Base-by-base conservation (phyloP, 768 basidiomycete species). In the Phylloporus sp. region DNA sequence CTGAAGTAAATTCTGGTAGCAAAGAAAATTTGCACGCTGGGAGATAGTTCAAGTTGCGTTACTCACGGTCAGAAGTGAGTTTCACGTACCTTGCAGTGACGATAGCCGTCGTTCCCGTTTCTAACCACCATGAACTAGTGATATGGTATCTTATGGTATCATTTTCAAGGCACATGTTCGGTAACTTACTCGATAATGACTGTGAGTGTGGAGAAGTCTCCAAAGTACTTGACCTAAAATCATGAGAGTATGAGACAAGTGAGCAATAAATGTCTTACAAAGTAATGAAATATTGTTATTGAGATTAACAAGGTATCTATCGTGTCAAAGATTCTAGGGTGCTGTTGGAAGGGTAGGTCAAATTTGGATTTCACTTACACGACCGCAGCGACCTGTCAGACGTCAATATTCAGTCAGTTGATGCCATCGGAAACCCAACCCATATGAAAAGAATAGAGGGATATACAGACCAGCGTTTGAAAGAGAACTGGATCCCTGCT, bases 21-120 rank as follows among this genome's bases (percentile, higher is more conserved):
- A n/a, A 60, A 50, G 42, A 45, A 49, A 32, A 42, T 22, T 12
- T 52, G 54, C 18, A 53, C 34, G n/a, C 54, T 53, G 36, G 34
- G 42, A 45, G 45, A 26, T n/a, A 18, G 29, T n/a, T 43, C 5
- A 18, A 23, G 20, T 27, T 24, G 7, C 9, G 22, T 12, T 32
- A 32, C 26, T 1, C 16, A 49, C 12, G 20, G 6, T 22, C 36
- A 31, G 15, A 35, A 10, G 12, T 34, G 15, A 13, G 18, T 27
- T 34, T 2, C 26, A 31, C 47, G 28, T 46, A 59, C 47, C n/a
- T 29, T 28, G 46, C 36, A 41, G 49, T 46, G 35, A 49, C n/a
- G 11, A 49, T 20, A 2, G 8, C 28, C 11, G 47, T 55, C 29
- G 43, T 24, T 24, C 34, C 53, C 2, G 29, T 16, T 41, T 52